phyloP scores from a whole-genome alignment of 345 rosid genomes.

The Boechera divaricarpa region DNA sequence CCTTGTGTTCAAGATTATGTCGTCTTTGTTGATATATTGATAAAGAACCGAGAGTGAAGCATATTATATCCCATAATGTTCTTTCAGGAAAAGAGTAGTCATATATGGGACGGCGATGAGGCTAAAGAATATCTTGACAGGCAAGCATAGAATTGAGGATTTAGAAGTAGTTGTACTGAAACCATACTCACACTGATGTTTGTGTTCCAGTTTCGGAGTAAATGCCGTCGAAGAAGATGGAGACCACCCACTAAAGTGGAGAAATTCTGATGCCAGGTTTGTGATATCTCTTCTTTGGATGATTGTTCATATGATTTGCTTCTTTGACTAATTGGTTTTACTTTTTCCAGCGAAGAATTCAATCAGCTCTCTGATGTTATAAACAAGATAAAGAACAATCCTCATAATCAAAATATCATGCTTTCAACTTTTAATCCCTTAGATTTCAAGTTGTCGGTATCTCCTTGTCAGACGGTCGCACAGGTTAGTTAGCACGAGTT shows the following conservation, averaged over 20 bases:
- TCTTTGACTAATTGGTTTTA: constrained; percentile 19
- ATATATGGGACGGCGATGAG: constrained; percentile 81
- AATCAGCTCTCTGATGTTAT: constrained; percentile 81
- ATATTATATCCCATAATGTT: constrained; percentile 17
- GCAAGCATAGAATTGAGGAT: constrained; percentile 35
- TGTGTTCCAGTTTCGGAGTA: constrained; percentile 61
- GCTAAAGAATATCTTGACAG: constrained; percentile 82
- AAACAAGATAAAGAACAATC: constrained; percentile 76
- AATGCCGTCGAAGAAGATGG: constrained; percentile 75
- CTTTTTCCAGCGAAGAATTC: constrained; percentile 63
- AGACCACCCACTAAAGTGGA: constrained; percentile 81
- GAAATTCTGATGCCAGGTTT: constrained; percentile 83
- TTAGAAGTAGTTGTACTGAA: constrained; percentile 1
- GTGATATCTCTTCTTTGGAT: constrained; percentile 31
- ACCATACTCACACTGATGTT: constrained; percentile 6
- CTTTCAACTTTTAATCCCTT: constrained; percentile 83
- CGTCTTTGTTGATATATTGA: background rate
- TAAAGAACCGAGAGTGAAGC: background rate
- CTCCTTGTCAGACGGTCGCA: constrained; percentile 83
- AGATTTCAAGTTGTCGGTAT: constrained; percentile 72
- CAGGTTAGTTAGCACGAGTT: constrained; percentile 62
- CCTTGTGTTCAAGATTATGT: background rate
- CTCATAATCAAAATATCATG: constrained; percentile 69
- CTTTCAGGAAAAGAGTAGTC: constrained; percentile 71
- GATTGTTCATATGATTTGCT: background rate